Conservation (phyloP, 2,329 filamentous ascomycete species). For the Aspergillus quadrilineatus region DNA sequence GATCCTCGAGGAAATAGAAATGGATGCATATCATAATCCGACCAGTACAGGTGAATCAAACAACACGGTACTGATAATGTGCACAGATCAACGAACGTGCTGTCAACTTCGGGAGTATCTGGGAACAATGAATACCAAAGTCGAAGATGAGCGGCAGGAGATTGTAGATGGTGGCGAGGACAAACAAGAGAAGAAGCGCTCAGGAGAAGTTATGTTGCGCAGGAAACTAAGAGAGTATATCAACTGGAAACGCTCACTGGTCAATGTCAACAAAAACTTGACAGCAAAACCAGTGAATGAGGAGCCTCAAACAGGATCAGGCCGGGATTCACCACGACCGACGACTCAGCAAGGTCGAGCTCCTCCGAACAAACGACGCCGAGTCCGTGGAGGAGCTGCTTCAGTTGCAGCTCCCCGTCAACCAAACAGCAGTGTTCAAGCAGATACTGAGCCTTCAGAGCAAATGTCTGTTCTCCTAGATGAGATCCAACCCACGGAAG, state of each 20-base stretch:
- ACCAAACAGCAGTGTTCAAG: constrained; percentile 71
- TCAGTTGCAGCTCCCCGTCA: constrained; percentile 54
- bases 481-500: constrained; percentile 76
- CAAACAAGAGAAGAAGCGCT: constrained; percentile 61
- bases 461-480: constrained; percentile 81
- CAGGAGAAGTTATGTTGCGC: constrained; percentile 85
- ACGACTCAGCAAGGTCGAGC: constrained; percentile 53
- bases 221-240: constrained; percentile 83
- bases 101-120: constrained; percentile 87
- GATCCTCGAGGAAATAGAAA: constrained; percentile 88
- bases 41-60: constrained; percentile 76
- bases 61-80: constrained; percentile 94
- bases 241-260: constrained; percentile 85
- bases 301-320: constrained; percentile 23
- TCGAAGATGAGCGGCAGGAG: constrained; percentile 37
- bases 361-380: constrained; percentile 80
- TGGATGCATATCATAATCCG: constrained; percentile 82
- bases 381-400: constrained; percentile 72
- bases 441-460: constrained; percentile 72
- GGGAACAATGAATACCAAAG: constrained; percentile 79
- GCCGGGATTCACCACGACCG: constrained; percentile 22
- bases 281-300: constrained; percentile 30
- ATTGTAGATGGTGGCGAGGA: constrained; percentile 51
- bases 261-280: constrained; percentile 67
- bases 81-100: constrained; percentile 80